Percentiles rank a stretch among this genome's conserved stretches.
phyloP scores from a whole-genome alignment of 1,284 basidiomycete species.

The Apiotrichum akiyoshidainum region DNA sequence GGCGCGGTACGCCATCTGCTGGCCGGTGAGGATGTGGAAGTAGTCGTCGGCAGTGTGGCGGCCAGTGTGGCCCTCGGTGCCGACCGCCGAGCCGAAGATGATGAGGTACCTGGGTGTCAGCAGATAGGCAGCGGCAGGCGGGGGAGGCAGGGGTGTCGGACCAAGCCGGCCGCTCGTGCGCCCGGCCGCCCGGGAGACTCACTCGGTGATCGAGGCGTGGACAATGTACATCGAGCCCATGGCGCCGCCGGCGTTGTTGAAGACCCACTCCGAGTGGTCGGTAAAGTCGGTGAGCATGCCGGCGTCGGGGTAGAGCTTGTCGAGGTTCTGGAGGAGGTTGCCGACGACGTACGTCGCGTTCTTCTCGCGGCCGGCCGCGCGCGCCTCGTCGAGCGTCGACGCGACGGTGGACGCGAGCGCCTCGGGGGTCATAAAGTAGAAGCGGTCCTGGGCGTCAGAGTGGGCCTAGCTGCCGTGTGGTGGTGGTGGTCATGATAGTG shows the following conservation, averaged over 20 bases:
- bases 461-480: neutral
- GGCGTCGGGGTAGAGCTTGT: slow-evolving; percentile 61
- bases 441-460: slow-evolving; percentile 50
- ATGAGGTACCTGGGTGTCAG: slow-evolving; percentile 53
- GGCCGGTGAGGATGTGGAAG: slow-evolving; percentile 89
- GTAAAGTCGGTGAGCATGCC: slow-evolving; percentile 61
- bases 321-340: slow-evolving; percentile 69
- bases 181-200: slow-evolving; percentile 60
- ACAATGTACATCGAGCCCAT: slow-evolving; percentile 97
- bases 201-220: slow-evolving; percentile 89
- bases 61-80: slow-evolving; percentile 94
- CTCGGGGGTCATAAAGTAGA: slow-evolving; percentile 69
- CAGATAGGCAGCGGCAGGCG: neutral
- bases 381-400: slow-evolving; percentile 63
- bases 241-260: slow-evolving; percentile 96
- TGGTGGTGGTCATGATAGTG: neutral
- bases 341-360: slow-evolving; percentile 58
- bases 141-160: no score
- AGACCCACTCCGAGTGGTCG: slow-evolving; percentile 75
- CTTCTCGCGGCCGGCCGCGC: slow-evolving; percentile 14
- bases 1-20: slow-evolving; percentile 85
- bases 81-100: slow-evolving; percentile 92
- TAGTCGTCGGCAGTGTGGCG: slow-evolving; percentile 90
- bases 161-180: no score
- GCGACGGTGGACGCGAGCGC: slow-evolving; percentile 65